Base-by-base conservation (phyloP, 2,329 filamentous ascomycete genomes). In the Stromatinia cepivora region DNA sequence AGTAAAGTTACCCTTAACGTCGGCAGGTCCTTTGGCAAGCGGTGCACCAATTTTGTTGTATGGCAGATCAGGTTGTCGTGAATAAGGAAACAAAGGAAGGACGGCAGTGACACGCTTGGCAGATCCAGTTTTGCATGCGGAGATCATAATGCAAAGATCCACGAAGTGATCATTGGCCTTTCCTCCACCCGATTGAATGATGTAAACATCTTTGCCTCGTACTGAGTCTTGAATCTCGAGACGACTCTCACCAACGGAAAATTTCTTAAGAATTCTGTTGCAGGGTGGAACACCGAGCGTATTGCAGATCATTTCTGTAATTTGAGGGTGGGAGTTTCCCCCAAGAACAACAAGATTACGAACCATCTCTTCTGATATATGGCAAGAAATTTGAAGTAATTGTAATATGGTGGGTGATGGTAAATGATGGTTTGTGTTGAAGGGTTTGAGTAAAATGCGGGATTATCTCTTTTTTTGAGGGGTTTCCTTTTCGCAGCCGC, bases 181-280 rank as follows among this genome's bases (percentile, higher is more conserved):
- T 73, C 93, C 93, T 75, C 92, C 92, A 75, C 93, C 93, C 54
- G 93, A 95, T 81, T 98, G 94, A 77, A 99, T 93, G 79, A 98
- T 97, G 83, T 96, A 99, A 79, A 97, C 95, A 88, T 99, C 95
- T 81, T 99, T 99, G 76, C 92, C 95, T 76, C 95, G 91, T 65
- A 99, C 95, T 20, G 93, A 97, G 81, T 99, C 95, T 80, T 94
- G 87, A 78, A 99, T 97, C 81, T 98, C 95, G 72, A 97, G 94
- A 68, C 94, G 89, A 75, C 92, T 97, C 83, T 98, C 95, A 75
- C 95, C 95, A 66, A 95, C 93, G 45, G 93, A 92, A 83, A 99
- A 99, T 82, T 97, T 97, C 78, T 85, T 87, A 63, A 98, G 88
- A 71, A 94, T 88, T 75, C 94, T 91, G 78, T 93, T 90, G 75